These are phyloP conservation scores for Alnus rubra DNA, from an alignment of 306 rosid genomes.

Conservation along the genomic window DNA sequence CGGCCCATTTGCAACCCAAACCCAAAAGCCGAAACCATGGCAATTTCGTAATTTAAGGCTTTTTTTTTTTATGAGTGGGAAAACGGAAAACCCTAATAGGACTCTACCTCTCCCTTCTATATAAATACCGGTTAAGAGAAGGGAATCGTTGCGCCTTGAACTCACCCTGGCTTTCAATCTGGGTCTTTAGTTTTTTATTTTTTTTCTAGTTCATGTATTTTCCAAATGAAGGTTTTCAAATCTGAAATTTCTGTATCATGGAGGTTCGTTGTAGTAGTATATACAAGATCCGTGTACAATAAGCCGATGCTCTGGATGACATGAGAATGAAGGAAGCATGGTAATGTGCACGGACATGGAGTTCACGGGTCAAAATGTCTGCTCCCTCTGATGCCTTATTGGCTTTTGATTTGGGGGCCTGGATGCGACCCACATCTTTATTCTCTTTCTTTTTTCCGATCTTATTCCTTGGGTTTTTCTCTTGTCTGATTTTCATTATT, in stretches of 20 bases:
- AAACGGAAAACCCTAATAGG: neutral
- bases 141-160: too few species aligned
- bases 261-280: neutral
- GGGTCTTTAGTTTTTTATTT: neutral
- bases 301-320: constrained; percentile 97
- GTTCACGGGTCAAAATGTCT: constrained; percentile 71
- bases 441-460: neutral
- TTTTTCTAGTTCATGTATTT: neutral
- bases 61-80: neutral
- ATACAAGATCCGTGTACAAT: constrained; percentile 61
- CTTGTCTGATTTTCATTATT: neutral
- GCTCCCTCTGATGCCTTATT: constrained; percentile 62
- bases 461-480: neutral
- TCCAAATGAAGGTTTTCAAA: neutral
- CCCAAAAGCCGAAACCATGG: too few species aligned
- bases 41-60: too few species aligned
- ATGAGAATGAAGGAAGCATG: constrained; percentile 79
- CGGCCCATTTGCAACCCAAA: neutral
- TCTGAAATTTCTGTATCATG: neutral
- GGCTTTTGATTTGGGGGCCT: constrained; percentile 84
- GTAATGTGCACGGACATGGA: constrained; percentile 79
- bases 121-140: neutral
- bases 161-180: neutral
- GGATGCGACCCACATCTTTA: constrained; percentile 69
- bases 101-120: neutral